phyloP scores from a whole-genome alignment of 1,284 basidiomycete species.

The Moniliophthora roreri region DNA sequence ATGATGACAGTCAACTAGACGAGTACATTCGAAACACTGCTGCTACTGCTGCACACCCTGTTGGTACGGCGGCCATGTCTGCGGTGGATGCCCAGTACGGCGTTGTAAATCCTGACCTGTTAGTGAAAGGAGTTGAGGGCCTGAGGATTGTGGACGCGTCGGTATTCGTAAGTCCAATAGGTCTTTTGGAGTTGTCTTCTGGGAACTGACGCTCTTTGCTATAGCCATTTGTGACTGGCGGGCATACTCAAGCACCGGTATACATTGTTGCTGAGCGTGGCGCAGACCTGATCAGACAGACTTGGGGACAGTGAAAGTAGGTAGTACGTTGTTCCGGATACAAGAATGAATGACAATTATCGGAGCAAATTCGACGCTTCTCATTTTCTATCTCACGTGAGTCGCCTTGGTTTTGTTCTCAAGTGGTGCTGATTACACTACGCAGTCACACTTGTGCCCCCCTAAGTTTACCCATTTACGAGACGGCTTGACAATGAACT shows the following conservation, averaged over 20 bases:
- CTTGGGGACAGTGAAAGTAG: neutral
- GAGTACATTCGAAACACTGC: neutral
- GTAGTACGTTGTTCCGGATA: neutral
- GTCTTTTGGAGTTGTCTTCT: neutral
- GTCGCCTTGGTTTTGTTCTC: no score
- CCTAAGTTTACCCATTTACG: no score
- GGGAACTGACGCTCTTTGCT: neutral
- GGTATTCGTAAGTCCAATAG: neutral
- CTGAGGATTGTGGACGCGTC: slow-evolving; percentile 1
- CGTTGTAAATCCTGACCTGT: slow-evolving; percentile 24
- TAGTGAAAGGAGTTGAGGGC: slow-evolving; percentile 1
- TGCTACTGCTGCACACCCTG: neutral
- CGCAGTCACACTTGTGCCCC: no score
- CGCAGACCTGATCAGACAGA: slow-evolving; percentile 10
- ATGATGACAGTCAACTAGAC: slow-evolving; percentile 1
- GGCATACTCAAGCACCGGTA: slow-evolving; percentile 8
- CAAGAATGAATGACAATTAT: no score
- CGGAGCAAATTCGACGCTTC: no score
- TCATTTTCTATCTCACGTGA: no score
- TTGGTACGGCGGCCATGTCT: slow-evolving; percentile 1
- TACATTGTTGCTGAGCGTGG: slow-evolving; percentile 9
- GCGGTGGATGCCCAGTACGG: neutral
- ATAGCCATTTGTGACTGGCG: slow-evolving; percentile 4
- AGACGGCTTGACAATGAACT: no score
- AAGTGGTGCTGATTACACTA: no score